A percentile compares a stretch with the other conserved stretches of the same genome.
phyloP scores from a whole-genome alignment of 2,329 filamentous ascomycete species.

The Escovopsis sp. region DNA sequence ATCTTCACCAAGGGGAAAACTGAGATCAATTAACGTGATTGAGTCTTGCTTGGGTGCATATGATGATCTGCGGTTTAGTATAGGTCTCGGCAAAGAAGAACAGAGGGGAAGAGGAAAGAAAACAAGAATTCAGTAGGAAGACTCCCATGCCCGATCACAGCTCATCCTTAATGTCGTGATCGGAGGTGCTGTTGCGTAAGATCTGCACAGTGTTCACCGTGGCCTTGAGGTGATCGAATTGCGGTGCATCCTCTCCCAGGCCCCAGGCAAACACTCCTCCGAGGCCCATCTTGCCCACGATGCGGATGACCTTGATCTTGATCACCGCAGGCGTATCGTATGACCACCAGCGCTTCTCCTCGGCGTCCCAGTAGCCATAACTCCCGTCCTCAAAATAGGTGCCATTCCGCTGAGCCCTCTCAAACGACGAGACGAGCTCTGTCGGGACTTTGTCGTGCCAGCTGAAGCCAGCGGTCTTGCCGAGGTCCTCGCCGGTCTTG shows the following conservation, averaged over 20 bases:
- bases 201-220: constrained; percentile 13
- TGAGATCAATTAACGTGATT: no score
- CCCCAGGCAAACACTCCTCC: constrained; percentile 67
- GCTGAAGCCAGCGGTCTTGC: constrained; percentile 43
- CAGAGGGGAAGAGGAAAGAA: no score
- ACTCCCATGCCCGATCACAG: constrained; percentile 13
- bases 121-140: no score
- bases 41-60: no score
- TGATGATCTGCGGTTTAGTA: no score
- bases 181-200: not conserved
- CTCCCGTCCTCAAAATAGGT: constrained; percentile 44
- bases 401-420: constrained; percentile 35
- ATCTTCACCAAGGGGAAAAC: no score
- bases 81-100: no score
- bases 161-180: constrained; percentile 10
- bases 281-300: constrained; percentile 39
- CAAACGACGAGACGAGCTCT: constrained; percentile 41
- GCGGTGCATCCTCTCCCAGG: constrained; percentile 47
- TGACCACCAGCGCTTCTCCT: constrained; percentile 52
- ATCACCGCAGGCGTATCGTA: constrained; percentile 53
- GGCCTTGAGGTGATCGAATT: constrained; percentile 25
- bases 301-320: constrained; percentile 41
- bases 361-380: constrained; percentile 51
- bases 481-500: constrained; percentile 38
- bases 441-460: constrained; percentile 40